phyloP scores from a whole-genome alignment of 2,329 filamentous ascomycete species.

The Alternaria burnsii region DNA sequence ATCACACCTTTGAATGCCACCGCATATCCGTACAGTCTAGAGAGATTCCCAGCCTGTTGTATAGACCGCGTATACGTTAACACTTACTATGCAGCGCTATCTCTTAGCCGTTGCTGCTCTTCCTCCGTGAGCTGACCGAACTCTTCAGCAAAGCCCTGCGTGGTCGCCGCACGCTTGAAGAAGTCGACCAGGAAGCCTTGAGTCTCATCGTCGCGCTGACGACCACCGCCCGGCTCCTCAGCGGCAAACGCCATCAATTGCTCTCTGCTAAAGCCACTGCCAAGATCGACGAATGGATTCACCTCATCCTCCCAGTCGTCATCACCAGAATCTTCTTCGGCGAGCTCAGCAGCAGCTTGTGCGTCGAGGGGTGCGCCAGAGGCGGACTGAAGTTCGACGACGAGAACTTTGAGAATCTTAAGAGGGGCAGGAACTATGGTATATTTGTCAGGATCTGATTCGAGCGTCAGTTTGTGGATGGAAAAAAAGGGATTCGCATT shows the following conservation, averaged over 20 bases:
- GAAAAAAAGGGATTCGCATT: too few species aligned
- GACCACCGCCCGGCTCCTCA: conserved; percentile 58
- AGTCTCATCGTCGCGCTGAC: conserved; percentile 88
- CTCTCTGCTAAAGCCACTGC: conserved; percentile 58
- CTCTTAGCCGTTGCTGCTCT: conserved; percentile 63
- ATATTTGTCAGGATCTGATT: conserved; percentile 82
- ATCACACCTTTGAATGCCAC: background rate
- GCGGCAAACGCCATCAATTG: conserved; percentile 82
- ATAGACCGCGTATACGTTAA: background rate
- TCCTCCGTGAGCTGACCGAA: conserved; percentile 63
- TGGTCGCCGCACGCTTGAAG: conserved; percentile 68
- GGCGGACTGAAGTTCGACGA: conserved; percentile 88
- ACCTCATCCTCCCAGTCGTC: conserved; percentile 83
- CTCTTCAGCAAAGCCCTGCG: conserved; percentile 63
- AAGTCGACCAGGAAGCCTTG: conserved; percentile 85
- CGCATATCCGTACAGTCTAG: background rate
- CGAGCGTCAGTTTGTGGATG: conserved; percentile 17
- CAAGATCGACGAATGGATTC: conserved; percentile 76
- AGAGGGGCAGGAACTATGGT: conserved; percentile 86
- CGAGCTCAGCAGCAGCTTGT: conserved; percentile 67
- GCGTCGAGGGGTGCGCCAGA: conserved; percentile 70
- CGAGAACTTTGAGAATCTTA: conserved; percentile 95
- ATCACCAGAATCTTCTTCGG: conserved; percentile 73
- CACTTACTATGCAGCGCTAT: conserved; percentile 33
- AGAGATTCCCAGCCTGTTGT: background rate